These are phyloP conservation scores for Ogataea nakhonphanomensis DNA, from an alignment of 805 yeast genomes.

Conservation along the genomic window DNA sequence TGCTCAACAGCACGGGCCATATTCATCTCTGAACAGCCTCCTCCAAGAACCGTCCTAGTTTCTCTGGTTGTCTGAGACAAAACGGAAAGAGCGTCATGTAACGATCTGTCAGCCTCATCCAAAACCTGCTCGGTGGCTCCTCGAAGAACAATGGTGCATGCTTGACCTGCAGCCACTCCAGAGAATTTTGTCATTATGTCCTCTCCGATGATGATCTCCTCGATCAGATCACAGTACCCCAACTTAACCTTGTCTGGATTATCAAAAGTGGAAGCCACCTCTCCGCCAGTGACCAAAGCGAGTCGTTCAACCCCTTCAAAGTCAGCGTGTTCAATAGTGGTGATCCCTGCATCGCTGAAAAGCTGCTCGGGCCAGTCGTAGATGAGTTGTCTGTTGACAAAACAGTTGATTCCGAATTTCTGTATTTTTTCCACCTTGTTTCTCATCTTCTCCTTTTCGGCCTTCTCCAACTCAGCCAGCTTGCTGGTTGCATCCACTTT, in stretches of 20 bases:
- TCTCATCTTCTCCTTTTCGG: slow-evolving; percentile 92
- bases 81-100: slow-evolving; percentile 95
- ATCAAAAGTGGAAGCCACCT: slow-evolving; percentile 95
- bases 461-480: slow-evolving; percentile 89
- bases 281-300: slow-evolving; percentile 97
- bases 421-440: slow-evolving; percentile 84
- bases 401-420: slow-evolving; percentile 75
- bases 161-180: slow-evolving; percentile 95
- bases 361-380: slow-evolving; percentile 98
- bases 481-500: slow-evolving; percentile 94
- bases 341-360: slow-evolving; percentile 81
- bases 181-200: slow-evolving; percentile 85
- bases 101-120: slow-evolving; percentile 95
- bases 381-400: slow-evolving; percentile 93
- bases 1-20: slow-evolving; percentile 97
- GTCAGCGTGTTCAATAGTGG: slow-evolving; percentile 96
- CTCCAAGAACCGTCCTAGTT: slow-evolving; percentile 89
- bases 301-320: slow-evolving; percentile 96
- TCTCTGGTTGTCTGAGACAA: slow-evolving; percentile 91
- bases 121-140: slow-evolving; percentile 99
- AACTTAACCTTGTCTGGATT: slow-evolving; percentile 80
- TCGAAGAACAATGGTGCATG: slow-evolving; percentile 91
- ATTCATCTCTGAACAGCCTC: slow-evolving; percentile 88
- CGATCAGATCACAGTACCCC: slow-evolving; percentile 86
- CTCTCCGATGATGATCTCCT: slow-evolving; percentile 92